These are phyloP conservation scores for Leersia perrieri DNA, from an alignment of 176 grass and related monocot genomes.

Conservation along the genomic window DNA sequence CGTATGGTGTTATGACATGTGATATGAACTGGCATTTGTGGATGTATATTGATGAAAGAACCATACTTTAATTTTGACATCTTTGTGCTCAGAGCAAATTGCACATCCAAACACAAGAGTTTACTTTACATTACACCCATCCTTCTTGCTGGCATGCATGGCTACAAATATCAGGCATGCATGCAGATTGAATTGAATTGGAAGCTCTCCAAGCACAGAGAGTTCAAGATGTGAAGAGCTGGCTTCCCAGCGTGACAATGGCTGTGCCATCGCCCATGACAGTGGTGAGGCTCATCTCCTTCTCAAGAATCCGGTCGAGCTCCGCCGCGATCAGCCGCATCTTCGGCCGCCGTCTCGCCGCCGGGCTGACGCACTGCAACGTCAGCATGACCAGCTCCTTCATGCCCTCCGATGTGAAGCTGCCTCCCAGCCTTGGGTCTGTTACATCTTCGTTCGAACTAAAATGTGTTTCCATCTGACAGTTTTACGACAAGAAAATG, in stretches of 20 bases:
- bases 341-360: conserved; percentile 55
- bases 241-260: conserved; percentile 92
- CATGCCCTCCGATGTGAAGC: conserved; percentile 92
- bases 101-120: not conserved
- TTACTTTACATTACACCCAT: not conserved
- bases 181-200: not conserved
- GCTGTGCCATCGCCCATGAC: conserved; percentile 94
- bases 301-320: conserved; percentile 84
- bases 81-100: not conserved
- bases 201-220: not conserved
- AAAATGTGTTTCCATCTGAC: conserved; percentile 61
- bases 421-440: conserved; percentile 59
- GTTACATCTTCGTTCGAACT: conserved; percentile 46
- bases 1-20: not conserved
- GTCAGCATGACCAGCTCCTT: conserved; percentile 56
- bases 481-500: not conserved
- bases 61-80: not conserved
- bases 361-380: conserved; percentile 62
- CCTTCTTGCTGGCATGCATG: not conserved
- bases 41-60: not conserved
- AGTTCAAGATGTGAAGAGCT: conserved; percentile 71
- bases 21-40: not conserved
- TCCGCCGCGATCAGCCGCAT: conserved; percentile 65
- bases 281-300: conserved; percentile 87
- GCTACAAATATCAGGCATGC: not conserved